These are phyloP conservation scores for Echinochloa phyllopogon DNA, from an alignment of 176 grass and related monocot species.

Conservation along the genomic window DNA sequence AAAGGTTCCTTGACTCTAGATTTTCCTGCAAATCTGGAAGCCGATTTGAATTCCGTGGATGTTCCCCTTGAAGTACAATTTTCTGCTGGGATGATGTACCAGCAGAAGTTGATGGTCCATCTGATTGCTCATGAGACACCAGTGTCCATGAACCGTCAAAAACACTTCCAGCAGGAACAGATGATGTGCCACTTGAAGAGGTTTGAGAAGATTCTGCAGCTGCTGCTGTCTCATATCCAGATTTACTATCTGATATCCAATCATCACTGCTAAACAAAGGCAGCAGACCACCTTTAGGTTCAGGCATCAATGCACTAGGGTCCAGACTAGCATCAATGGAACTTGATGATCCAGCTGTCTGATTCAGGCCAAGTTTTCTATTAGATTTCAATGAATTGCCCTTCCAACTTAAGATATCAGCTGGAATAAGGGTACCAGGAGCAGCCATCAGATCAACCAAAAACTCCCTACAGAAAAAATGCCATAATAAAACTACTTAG, in stretches of 20 bases:
- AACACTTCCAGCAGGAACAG: slow-evolving; percentile 47
- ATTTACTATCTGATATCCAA: slow-evolving; percentile 58
- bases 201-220: slow-evolving; percentile 45
- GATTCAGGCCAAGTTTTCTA: slow-evolving; percentile 48
- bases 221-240: slow-evolving; percentile 56
- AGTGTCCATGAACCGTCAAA: slow-evolving; percentile 50
- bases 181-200: slow-evolving; percentile 51
- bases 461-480: slow-evolving; percentile 71
- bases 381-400: slow-evolving; percentile 73
- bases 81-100: slow-evolving; percentile 65
- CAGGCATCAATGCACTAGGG: slow-evolving; percentile 42
- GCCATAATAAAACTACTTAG: slow-evolving; percentile 35
- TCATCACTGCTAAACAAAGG: slow-evolving; percentile 41
- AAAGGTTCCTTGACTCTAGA: slow-evolving; percentile 73
- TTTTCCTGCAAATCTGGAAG: slow-evolving; percentile 54
- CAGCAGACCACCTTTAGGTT: slow-evolving; percentile 46
- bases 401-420: slow-evolving; percentile 88
- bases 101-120: slow-evolving; percentile 66
- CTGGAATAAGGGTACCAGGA: slow-evolving; percentile 92
- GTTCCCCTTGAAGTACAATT: slow-evolving; percentile 38
- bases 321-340: slow-evolving; percentile 44
- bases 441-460: slow-evolving; percentile 99
- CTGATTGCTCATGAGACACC: slow-evolving; percentile 52
- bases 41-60: slow-evolving; percentile 45
- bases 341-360: slow-evolving; percentile 42